Conservation (phyloP, 2,329 filamentous ascomycete genomes). For the Colletotrichum musae region DNA sequence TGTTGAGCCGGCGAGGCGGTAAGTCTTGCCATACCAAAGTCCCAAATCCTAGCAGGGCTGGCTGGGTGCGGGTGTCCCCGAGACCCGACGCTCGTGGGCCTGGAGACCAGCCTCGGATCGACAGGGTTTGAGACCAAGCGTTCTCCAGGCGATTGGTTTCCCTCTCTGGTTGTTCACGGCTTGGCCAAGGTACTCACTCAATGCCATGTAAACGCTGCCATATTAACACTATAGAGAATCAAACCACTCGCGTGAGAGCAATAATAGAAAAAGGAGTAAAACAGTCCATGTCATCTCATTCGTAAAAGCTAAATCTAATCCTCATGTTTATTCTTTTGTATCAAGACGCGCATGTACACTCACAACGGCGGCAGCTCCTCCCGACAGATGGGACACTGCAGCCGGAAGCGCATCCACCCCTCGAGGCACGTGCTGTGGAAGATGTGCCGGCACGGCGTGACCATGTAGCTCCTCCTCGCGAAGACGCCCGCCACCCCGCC, state of each 20-base stretch:
- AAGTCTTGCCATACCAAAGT: no score
- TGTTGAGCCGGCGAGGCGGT: no score
- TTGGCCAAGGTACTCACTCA: no score
- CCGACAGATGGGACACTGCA: slow-evolving; percentile 96
- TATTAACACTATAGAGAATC: no score
- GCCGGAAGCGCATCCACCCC: slow-evolving; percentile 93
- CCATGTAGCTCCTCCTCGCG: slow-evolving; percentile 90
- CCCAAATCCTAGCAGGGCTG: no score
- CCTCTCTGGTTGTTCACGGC: no score
- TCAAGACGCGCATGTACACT: slow-evolving; percentile 35
- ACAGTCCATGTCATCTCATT: not conserved
- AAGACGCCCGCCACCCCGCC: slow-evolving; percentile 78
- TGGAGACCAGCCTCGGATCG: no score
- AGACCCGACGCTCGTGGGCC: no score
- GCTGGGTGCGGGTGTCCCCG: no score
- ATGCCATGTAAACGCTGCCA: no score
- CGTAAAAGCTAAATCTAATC: not conserved
- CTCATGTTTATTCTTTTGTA: not conserved
- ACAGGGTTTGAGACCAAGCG: no score
- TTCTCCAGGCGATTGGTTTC: no score
- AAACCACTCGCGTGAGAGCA: not conserved
- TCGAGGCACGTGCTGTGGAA: slow-evolving; percentile 94
- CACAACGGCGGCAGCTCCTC: slow-evolving; percentile 89
- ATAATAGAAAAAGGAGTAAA: not conserved
- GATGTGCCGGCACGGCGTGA: slow-evolving; percentile 95